Evolutionary conservation across 2,329 filamentous ascomycete species (phyloP), one percentile per base, ranked within the genome.

Genomic region (Penicillium concentricum): DNA sequence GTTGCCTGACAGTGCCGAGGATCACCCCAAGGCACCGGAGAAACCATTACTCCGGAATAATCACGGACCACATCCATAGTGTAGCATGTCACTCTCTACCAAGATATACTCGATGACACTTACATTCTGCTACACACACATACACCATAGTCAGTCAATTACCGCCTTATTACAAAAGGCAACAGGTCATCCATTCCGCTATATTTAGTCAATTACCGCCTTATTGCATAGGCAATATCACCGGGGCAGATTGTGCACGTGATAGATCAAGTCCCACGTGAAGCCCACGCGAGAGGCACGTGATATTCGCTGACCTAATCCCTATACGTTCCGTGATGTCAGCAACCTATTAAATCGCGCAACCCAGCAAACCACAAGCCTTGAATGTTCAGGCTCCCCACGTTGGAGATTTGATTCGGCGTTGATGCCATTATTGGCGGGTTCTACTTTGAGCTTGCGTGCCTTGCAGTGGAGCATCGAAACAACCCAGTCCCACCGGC

Each of bases 391-490:
- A 28, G 32, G 8, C 9, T 38, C 41, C 26, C 53, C 47, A 51
- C 47, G 47, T 45, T 45, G 9, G 46, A 51, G 10, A n/a, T 7
- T 46, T 56, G 54, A 51, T 56, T 52, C 35, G 41, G 35, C 6
- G 5, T 24, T 51, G 20, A 38, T 22, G 22, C 16, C 9, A 42
- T 30, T 20, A 37, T 34, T 48, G 51, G 44, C 28, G 51, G 51
- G 12, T 43, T 20, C 41, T 28, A 15, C 32, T 39, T 44, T 10
- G 38, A 24, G 39, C 18, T 52, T 56, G 42, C 35, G 42, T 53
- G 43, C 50, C 54, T 48, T 57, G 50, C 44, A 54, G 54, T 57
- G 54, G 54, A 48, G 50, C 20, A 46, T 46, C 18, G 46, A 51
- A 48, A 53, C 16, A 18, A 18, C 9, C 16, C 10, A 43, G 44